phyloP scores from a whole-genome alignment of 768 basidiomycete genomes.

The Saitozyma sp. region DNA sequence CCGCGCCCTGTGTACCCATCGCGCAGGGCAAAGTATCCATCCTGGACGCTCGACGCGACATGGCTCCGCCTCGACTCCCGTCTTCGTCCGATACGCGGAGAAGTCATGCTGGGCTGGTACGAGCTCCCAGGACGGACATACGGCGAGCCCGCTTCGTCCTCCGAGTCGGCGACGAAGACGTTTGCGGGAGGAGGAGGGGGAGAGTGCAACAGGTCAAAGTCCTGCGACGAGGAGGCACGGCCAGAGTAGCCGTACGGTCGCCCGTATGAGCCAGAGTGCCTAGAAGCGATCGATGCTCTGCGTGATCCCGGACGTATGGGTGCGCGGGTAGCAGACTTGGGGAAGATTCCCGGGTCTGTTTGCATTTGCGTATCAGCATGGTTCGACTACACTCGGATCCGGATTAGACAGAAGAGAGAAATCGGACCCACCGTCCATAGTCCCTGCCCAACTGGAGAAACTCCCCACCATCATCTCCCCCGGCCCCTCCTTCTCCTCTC shows the following conservation, averaged over 20 bases:
- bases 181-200: constrained; percentile 23
- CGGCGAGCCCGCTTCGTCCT: constrained; percentile 30
- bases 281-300: constrained; percentile 37
- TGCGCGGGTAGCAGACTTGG: constrained; percentile 36
- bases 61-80: constrained; percentile 22
- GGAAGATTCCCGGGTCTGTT: constrained; percentile 34
- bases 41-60: constrained; percentile 7
- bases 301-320: constrained; percentile 32
- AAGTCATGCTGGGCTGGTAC: constrained; percentile 9
- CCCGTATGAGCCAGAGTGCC: constrained; percentile 26
- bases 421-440: constrained; percentile 27
- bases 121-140: constrained; percentile 7
- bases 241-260: constrained; percentile 22
- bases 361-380: neutral
- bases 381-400: neutral
- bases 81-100: constrained; percentile 10
- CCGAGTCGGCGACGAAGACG: constrained; percentile 38
- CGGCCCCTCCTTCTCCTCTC: constrained; percentile 41
- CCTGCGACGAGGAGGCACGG: constrained; percentile 27
- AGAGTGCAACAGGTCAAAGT: constrained; percentile 19
- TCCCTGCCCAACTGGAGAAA: constrained; percentile 37
- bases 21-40: constrained; percentile 29
- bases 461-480: constrained; percentile 45
- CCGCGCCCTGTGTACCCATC: neutral
- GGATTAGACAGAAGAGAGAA: neutral